These are phyloP conservation scores for Yamadazyma membranifaciens DNA, from an alignment of 1,139 yeast genomes.

Conservation along the genomic window DNA sequence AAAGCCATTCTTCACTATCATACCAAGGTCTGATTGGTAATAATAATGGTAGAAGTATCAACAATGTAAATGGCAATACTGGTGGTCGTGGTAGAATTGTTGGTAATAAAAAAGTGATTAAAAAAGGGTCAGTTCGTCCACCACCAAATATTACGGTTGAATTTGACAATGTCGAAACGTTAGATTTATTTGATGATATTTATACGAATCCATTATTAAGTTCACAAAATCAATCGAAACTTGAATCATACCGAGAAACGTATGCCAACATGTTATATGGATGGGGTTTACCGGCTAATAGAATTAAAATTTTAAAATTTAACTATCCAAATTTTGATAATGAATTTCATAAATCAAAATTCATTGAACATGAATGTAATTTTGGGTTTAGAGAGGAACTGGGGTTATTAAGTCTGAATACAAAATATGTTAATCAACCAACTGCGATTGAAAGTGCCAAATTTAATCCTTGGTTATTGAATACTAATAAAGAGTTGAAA, in stretches of 20 bases:
- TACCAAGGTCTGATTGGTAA: neutral
- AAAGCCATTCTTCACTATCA: neutral
- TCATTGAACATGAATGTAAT: constrained; percentile 38
- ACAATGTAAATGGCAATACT: neutral
- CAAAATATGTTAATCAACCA: constrained; percentile 23
- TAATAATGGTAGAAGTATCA: neutral
- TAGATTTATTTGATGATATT: constrained; percentile 53
- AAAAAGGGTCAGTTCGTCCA: constrained; percentile 19
- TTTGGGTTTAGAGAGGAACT: constrained; percentile 34
- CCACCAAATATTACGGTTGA: constrained; percentile 50
- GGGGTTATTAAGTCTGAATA: constrained; percentile 1
- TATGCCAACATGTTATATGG: constrained; percentile 77
- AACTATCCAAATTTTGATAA: constrained; percentile 44
- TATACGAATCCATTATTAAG: constrained; percentile 48
- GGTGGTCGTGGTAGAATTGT: no score
- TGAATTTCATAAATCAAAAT: constrained; percentile 17
- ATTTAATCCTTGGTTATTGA: constrained; percentile 34
- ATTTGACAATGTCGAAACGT: constrained; percentile 52
- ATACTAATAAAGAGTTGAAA: constrained; percentile 26
- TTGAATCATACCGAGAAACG: constrained; percentile 57
- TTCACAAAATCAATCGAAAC: constrained; percentile 43
- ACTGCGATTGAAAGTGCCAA: constrained; percentile 24
- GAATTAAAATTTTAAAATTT: constrained; percentile 77
- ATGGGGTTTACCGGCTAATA: constrained; percentile 80
- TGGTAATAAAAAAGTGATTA: constrained; percentile 5